Evolutionary conservation across 108 stramenopile species (phyloP), one percentile per base, ranked within the genome.

Genomic region (Cyclostephanos tholiformis): DNA sequence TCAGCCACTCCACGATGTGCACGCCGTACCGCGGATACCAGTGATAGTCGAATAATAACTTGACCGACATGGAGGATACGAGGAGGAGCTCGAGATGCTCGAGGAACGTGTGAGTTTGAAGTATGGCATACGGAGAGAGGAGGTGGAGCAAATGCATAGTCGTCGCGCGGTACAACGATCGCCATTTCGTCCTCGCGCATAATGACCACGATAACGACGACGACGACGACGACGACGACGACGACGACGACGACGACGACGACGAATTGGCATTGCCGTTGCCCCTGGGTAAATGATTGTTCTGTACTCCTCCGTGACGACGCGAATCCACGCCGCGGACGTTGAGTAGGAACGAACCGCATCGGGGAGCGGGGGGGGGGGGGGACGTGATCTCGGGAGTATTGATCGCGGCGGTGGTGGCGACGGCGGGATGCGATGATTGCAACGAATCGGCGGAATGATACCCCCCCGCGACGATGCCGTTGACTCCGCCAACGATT

Each of bases 1-100:
- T 81, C 12, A 81, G 56, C 6, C 69, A 14, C 14, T 74, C 72
- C 9, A 81, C 69, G 38, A 69, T 41, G n/a, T 55, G 22, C 43
- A 81, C 74, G 51, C 73, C 43, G 55, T 81, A 81, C 22, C 51
- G 62, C 49, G 80, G 80, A 59, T 74, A 81, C 73, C 73, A 81
- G 49, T 74, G 74, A 60, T 71, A 74, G 65, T 81, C 80, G 64
- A 81, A 81, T 20, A 81, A 19, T 0, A 81, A 51, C 55, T 69
- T 81, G 6, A 74, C 56, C 17, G 52, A 36, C 30, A 73, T 70
- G 39, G 72, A 81, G n/a, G 72, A 69, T 13, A 81, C 52, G 29
- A 74, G 50, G 0, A 81, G 20, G 0, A 81, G 55, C 38, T 81
- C 80, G 67, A 74, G 29, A 41, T 81, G 71, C 22, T 81, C 72